Percentiles rank a stretch among this genome's conserved stretches.
Conservation (phyloP, 1,284 basidiomycete species). For the Cystobasidium slooffiae region DNA sequence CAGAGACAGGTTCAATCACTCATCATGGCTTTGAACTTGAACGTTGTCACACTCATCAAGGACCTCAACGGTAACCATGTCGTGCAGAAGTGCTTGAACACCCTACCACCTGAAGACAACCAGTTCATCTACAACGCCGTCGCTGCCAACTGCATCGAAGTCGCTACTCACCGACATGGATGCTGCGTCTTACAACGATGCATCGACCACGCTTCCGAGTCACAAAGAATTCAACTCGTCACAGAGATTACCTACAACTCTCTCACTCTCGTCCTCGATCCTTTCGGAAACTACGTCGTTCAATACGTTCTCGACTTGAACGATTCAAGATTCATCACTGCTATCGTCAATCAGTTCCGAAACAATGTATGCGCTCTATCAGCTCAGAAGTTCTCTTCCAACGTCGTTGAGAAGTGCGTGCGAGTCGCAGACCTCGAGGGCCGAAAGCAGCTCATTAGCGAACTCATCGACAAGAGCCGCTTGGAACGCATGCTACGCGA, state of each 20-base stretch:
- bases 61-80: constrained; percentile 99
- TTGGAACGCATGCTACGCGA: constrained; percentile 93
- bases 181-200: constrained; percentile 98
- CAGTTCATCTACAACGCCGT: constrained; percentile 99
- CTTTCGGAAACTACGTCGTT: constrained; percentile 65
- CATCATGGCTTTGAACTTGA: constrained; percentile 93
- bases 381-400: constrained; percentile 97
- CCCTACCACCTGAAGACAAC: constrained; percentile 95
- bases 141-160: constrained; percentile 97
- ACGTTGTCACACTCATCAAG: constrained; percentile 99
- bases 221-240: constrained; percentile 93
- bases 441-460: constrained; percentile 92
- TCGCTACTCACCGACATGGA: constrained; percentile 98
- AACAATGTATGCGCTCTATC: constrained; percentile 97
- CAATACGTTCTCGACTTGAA: constrained; percentile 82
- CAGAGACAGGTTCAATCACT: constrained; percentile 96
- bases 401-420: constrained; percentile 81
- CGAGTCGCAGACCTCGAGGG: constrained; percentile 94
- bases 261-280: constrained; percentile 96
- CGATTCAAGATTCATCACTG: constrained; percentile 96
- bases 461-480: constrained; percentile 89
- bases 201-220: constrained; percentile 96
- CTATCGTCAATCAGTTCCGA: constrained; percentile 93
- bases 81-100: constrained; percentile 99
- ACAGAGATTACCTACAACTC: constrained; percentile 99